These are phyloP conservation scores for Pterulicium gracile DNA, from an alignment of 1,284 basidiomycete genomes.

Conservation along the genomic window DNA sequence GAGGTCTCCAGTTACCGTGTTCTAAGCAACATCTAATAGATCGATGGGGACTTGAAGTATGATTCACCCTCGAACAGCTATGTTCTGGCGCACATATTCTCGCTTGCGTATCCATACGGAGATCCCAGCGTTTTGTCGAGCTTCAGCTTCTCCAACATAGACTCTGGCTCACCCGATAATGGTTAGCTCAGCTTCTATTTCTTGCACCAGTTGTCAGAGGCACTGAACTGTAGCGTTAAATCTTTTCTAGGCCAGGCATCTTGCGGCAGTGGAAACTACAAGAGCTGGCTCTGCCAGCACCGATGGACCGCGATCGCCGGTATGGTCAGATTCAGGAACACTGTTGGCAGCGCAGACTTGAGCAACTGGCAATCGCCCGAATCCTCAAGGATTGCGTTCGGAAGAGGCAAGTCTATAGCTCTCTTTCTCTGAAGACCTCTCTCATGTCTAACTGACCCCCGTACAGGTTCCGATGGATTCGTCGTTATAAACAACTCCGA, in stretches of 20 bases:
- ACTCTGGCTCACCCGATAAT: slow-evolving; percentile 51
- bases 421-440: no score
- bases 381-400: slow-evolving; percentile 50
- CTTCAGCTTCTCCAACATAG: slow-evolving; percentile 27
- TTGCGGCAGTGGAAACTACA: slow-evolving; percentile 38
- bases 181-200: no score
- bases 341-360: slow-evolving; percentile 36
- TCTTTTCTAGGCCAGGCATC: slow-evolving; percentile 42
- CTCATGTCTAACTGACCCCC: no score
- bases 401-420: no score
- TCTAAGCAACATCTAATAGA: no score
- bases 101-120: slow-evolving; percentile 29
- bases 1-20: no score
- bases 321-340: slow-evolving; percentile 53
- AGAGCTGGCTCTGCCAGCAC: slow-evolving; percentile 58
- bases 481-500: slow-evolving; percentile 58
- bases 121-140: slow-evolving; percentile 27
- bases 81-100: slow-evolving; percentile 23
- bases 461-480: slow-evolving; percentile 41
- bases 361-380: slow-evolving; percentile 47
- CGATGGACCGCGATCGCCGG: no score
- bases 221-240: no score
- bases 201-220: no score
- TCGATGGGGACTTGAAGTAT: slow-evolving; percentile 20
- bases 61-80: slow-evolving; percentile 25